These are phyloP conservation scores for Litsea cubeba DNA, from an alignment of 164 flowering plant genomes.

Conservation along the genomic window DNA sequence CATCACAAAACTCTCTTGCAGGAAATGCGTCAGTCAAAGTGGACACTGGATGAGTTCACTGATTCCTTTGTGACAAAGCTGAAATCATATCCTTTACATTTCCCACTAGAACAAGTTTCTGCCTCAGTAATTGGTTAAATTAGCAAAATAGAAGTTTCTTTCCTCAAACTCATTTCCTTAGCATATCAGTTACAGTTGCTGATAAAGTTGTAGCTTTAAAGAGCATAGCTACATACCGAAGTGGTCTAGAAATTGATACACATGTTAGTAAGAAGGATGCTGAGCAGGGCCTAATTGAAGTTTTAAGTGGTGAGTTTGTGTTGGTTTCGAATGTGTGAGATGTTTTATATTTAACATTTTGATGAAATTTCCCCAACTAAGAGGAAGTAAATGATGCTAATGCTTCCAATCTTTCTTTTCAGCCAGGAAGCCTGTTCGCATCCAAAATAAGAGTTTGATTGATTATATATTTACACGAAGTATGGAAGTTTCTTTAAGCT, in stretches of 20 bases:
- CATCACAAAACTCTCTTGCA: constrained; percentile 11
- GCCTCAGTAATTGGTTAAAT: background rate
- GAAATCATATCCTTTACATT: constrained; percentile 77
- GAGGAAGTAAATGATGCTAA: background rate
- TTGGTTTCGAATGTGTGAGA: background rate
- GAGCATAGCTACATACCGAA: constrained; percentile 91
- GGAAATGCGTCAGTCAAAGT: constrained; percentile 50
- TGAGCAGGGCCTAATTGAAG: constrained; percentile 63
- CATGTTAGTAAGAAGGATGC: constrained; percentile 57
- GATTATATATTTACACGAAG: constrained; percentile 67
- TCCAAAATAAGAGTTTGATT: constrained; percentile 68
- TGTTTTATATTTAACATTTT: background rate
- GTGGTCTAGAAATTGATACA: constrained; percentile 78
- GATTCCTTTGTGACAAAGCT: constrained; percentile 43
- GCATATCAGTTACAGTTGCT: constrained; percentile 41
- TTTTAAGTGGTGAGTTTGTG: constrained; percentile 45
- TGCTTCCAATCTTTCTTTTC: constrained; percentile 19
- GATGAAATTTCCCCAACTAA: background rate
- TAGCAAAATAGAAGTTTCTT: constrained; percentile 1
- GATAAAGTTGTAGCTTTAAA: constrained; percentile 57
- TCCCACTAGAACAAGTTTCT: constrained; percentile 1
- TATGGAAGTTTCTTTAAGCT: constrained; percentile 67
- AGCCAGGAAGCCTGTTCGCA: constrained; percentile 75
- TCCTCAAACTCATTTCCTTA: constrained; percentile 38
- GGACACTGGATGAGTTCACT: constrained; percentile 75